phyloP scores from a whole-genome alignment of 2,329 filamentous ascomycete species.

The Knufia fluminis region DNA sequence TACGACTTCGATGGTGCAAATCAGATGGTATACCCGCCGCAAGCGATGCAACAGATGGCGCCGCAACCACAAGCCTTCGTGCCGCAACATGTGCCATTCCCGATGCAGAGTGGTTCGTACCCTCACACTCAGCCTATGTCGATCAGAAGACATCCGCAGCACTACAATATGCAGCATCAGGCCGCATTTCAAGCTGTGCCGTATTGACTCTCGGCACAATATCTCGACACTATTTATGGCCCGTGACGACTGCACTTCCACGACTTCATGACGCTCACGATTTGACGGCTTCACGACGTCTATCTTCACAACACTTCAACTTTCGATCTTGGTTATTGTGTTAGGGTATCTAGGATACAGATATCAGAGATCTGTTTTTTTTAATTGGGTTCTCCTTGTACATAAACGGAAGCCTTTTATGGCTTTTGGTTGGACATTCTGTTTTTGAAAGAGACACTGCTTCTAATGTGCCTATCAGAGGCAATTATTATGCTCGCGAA shows the following conservation, averaged over 20 bases:
- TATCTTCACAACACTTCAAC: neutral
- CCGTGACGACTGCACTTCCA: neutral
- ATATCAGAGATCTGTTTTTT: too few relatives aligned
- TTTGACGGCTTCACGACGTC: neutral
- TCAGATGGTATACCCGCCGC: neutral
- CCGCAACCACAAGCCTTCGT: neutral
- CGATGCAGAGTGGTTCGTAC: conserved; percentile 9
- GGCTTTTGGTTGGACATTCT: neutral
- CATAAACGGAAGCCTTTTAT: neutral
- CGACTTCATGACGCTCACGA: neutral
- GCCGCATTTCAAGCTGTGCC: neutral
- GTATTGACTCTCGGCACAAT: neutral
- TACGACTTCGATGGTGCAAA: conserved; percentile 7
- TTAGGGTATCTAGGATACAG: neutral
- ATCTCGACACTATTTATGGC: too few relatives aligned
- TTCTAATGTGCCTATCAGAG: neutral
- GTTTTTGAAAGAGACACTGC: neutral
- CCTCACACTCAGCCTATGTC: conserved; percentile 1
- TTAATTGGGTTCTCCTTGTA: too few relatives aligned
- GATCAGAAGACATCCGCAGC: conserved; percentile 6
- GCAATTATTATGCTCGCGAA: neutral
- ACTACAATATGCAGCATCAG: conserved; percentile 3
- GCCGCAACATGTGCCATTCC: neutral
- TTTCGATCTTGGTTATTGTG: neutral
- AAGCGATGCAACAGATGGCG: neutral